Conservation (phyloP, 441 rosid genomes). For the Capsella rubella region DNA sequence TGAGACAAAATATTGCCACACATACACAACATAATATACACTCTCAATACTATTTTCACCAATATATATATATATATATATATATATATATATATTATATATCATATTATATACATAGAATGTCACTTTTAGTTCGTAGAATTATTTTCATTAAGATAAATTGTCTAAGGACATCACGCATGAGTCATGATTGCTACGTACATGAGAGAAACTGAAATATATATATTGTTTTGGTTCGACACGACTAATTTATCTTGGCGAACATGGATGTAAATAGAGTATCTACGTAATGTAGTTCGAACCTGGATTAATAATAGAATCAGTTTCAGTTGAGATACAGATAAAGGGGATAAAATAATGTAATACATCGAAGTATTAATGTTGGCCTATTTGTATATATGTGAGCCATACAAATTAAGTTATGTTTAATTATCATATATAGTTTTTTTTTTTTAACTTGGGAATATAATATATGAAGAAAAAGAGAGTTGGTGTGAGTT, state of each 20-base stretch:
- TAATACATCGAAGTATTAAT: constrained; percentile 5
- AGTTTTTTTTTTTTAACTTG: too few relatives aligned
- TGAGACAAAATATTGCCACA: neutral
- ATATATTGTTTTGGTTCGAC: neutral
- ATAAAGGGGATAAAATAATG: neutral
- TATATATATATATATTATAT: too few relatives aligned
- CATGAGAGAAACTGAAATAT: constrained; percentile 15
- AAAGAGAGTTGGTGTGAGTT: neutral
- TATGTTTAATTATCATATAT: neutral
- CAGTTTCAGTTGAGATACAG: neutral
- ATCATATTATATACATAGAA: neutral
- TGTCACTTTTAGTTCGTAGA: neutral
- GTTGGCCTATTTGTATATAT: neutral
- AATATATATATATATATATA: too few relatives aligned
- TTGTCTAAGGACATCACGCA: constrained; percentile 23
- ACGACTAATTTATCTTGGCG: neutral
- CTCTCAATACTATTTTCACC: neutral
- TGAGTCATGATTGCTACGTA: constrained; percentile 17
- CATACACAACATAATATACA: neutral
- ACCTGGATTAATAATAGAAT: neutral
- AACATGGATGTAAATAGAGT: neutral
- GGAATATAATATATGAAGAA: neutral
- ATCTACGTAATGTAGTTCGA: neutral
- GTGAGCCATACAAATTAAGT: constrained; percentile 2
- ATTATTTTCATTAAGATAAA: neutral